Conservation (phyloP, 768 basidiomycete species). For the Cystofilobasidium bisporidii region DNA sequence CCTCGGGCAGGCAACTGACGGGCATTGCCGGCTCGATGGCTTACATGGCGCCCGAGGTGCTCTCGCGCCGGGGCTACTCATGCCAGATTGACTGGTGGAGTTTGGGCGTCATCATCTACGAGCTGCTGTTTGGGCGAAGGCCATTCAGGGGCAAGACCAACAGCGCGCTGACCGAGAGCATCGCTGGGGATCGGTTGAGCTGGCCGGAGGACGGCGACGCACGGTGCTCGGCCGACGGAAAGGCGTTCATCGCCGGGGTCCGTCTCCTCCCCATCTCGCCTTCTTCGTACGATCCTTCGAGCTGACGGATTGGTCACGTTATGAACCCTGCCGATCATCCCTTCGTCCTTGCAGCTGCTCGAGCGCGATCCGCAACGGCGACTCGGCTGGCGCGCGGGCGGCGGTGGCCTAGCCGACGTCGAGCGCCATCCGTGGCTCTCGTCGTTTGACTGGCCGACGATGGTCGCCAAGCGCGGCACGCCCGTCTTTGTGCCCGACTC, state of each 20-base stretch:
- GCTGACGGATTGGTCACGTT: no score
- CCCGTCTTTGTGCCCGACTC: conserved; percentile 47
- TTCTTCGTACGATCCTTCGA: not conserved
- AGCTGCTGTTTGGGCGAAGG: conserved; percentile 79
- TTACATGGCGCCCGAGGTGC: conserved; percentile 97
- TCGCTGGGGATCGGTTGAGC: conserved; percentile 71
- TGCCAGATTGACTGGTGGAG: conserved; percentile 97
- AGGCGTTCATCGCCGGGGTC: not conserved
- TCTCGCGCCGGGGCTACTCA: conserved; percentile 87
- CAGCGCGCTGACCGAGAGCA: conserved; percentile 81
- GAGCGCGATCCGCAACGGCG: conserved; percentile 75
- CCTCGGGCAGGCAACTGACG: conserved; percentile 68
- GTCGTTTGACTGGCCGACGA: conserved; percentile 42
- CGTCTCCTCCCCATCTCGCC: not conserved
- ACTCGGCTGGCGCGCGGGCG: conserved; percentile 66
- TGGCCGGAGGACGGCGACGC: conserved; percentile 84
- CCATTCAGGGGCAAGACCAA: conserved; percentile 92
- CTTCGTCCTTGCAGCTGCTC: conserved; percentile 52
- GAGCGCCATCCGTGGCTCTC: conserved; percentile 76
- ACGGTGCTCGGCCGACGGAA: conserved; percentile 46
- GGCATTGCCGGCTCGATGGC: conserved; percentile 98
- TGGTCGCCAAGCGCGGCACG: not conserved
- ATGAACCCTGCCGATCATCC: not conserved
- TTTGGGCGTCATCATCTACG: conserved; percentile 83
- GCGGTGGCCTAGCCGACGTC: conserved; percentile 71